A percentile compares a stretch with the other conserved stretches of the same genome.
Conservation (phyloP, 1,284 basidiomycete species). For the Tetrapyrgos nigripes region DNA sequence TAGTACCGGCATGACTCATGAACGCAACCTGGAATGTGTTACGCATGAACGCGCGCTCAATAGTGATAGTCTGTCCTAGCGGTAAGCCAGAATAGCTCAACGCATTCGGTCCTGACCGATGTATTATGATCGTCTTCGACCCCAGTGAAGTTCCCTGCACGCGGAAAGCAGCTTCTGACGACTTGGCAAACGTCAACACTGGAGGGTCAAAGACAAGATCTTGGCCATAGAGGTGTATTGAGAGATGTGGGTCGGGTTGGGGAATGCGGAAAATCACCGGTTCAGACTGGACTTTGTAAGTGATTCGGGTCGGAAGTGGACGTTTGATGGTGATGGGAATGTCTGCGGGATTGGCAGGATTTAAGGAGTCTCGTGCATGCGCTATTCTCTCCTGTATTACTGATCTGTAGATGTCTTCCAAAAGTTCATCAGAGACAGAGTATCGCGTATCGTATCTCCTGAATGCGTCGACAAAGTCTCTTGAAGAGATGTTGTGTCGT, state of each 20-base stretch:
- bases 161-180: slow-evolving; percentile 84
- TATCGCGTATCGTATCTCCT: slow-evolving; percentile 72
- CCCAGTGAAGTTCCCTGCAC: slow-evolving; percentile 87
- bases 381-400: slow-evolving; percentile 75
- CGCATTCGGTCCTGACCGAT: slow-evolving; percentile 81
- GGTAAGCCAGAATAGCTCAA: slow-evolving; percentile 82
- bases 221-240: slow-evolving; percentile 84
- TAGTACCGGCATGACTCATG: slow-evolving; percentile 67
- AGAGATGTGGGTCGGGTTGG: slow-evolving; percentile 78
- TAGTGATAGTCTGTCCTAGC: slow-evolving; percentile 73
- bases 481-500: slow-evolving; percentile 67
- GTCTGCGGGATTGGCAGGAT: slow-evolving; percentile 46
- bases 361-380: slow-evolving; percentile 66
- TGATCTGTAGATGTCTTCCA: slow-evolving; percentile 81
- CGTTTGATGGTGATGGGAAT: slow-evolving; percentile 73
- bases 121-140: slow-evolving; percentile 79
- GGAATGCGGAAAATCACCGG: slow-evolving; percentile 85
- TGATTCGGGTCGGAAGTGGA: slow-evolving; percentile 77
- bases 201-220: slow-evolving; percentile 88
- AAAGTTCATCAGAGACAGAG: slow-evolving; percentile 73
- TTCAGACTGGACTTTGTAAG: slow-evolving; percentile 86
- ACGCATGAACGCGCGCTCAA: slow-evolving; percentile 93
- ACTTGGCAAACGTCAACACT: slow-evolving; percentile 77
- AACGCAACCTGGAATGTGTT: slow-evolving; percentile 94
- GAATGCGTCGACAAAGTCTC: slow-evolving; percentile 85